These are phyloP conservation scores for Colletotrichum endophyticum DNA, from an alignment of 2,329 filamentous ascomycete species.

Conservation along the genomic window DNA sequence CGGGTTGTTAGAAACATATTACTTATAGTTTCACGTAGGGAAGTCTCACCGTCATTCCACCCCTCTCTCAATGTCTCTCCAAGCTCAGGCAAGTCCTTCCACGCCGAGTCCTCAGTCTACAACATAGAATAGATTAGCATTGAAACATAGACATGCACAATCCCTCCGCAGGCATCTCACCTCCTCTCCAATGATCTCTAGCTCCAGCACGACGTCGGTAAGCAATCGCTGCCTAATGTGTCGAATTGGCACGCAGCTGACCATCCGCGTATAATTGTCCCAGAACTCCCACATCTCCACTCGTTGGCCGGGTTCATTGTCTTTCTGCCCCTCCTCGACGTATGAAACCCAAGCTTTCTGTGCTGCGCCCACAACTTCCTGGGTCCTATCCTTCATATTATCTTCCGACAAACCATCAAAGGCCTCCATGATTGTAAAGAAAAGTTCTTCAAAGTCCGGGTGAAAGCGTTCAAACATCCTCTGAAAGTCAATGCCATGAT, in stretches of 20 bases:
- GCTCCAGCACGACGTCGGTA: background rate
- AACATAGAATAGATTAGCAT: too few relatives aligned
- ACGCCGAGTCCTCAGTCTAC: background rate
- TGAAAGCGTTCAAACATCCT: too few relatives aligned
- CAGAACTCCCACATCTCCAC: background rate
- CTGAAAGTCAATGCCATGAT: background rate
- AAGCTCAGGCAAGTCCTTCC: background rate
- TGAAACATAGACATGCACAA: too few relatives aligned
- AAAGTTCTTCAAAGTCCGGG: too few relatives aligned
- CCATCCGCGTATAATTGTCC: background rate
- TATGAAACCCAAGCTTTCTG: background rate
- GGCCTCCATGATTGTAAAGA: background rate
- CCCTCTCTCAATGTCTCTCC: background rate
- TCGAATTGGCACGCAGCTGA: background rate
- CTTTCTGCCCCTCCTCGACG: background rate
- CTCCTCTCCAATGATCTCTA: background rate
- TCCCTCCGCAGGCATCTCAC: background rate
- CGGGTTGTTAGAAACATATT: too few relatives aligned
- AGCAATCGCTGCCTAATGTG: background rate
- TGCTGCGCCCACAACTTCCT: background rate
- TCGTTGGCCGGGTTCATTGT: background rate
- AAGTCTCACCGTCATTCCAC: too few relatives aligned
- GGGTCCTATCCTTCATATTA: background rate
- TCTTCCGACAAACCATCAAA: background rate
- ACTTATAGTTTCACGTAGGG: too few relatives aligned